These are phyloP conservation scores for Sugiyamaella valdiviana DNA, from an alignment of 805 yeast genomes.

Conservation along the genomic window DNA sequence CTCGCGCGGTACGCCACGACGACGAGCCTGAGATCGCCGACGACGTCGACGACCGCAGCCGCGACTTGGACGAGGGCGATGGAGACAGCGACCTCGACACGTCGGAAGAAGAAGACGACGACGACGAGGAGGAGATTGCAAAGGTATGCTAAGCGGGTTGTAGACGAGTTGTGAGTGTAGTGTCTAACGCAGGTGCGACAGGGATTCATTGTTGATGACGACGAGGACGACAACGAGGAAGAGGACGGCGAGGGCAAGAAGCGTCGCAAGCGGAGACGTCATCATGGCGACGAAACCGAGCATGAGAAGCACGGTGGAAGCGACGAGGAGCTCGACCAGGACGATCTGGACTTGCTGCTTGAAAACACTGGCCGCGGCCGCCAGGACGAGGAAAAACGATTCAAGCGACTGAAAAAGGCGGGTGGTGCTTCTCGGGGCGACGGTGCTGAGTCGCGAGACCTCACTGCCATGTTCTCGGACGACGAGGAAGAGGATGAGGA, in stretches of 20 bases:
- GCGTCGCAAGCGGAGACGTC: conserved; percentile 21
- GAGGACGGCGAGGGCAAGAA: conserved; percentile 31
- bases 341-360: conserved; percentile 84
- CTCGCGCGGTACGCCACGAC: not conserved
- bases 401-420: conserved; percentile 82
- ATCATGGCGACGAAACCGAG: conserved; percentile 17
- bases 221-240: conserved; percentile 59
- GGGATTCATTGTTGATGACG: conserved; percentile 92
- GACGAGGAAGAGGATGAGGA: conserved; percentile 34
- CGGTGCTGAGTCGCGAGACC: conserved; percentile 34
- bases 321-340: conserved; percentile 81
- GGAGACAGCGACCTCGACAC: conserved; percentile 50
- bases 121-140: conserved; percentile 83
- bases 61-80: conserved; percentile 24
- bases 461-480: conserved; percentile 68
- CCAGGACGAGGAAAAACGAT: conserved; percentile 35
- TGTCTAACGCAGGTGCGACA: conserved; percentile 50
- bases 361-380: conserved; percentile 67
- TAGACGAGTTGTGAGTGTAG: not conserved
- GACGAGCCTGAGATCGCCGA: conserved; percentile 9
- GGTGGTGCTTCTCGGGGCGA: conserved; percentile 33
- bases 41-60: conserved; percentile 15
- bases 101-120: conserved; percentile 87
- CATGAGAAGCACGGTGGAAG: conserved; percentile 12
- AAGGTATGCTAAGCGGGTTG: too few relatives aligned